Evolutionary conservation across 176 grass and related monocot species (phyloP).

Genomic region (Guadua angustifolia): DNA sequence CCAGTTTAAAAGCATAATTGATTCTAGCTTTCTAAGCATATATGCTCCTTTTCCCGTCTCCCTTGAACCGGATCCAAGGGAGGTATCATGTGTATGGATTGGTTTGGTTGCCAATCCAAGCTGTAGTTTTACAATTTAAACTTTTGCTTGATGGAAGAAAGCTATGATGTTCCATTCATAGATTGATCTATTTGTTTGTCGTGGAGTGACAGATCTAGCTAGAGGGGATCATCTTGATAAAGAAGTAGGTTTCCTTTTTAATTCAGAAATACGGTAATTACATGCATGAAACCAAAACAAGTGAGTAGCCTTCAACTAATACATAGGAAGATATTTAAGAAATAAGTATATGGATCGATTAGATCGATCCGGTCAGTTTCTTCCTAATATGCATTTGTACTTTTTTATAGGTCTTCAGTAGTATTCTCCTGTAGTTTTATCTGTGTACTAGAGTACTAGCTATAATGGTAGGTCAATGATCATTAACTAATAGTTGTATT

Average conservation of each 20-base stretch:
- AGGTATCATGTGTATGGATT: constrained; percentile 21
- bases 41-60: not conserved
- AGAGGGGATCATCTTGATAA: constrained; percentile 17
- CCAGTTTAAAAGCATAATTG: not conserved
- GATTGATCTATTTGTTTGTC: constrained; percentile 50
- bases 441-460: not conserved
- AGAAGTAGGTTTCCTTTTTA: constrained; percentile 25
- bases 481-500: not conserved
- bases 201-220: constrained; percentile 43
- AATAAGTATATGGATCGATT: not conserved
- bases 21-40: constrained; percentile 7
- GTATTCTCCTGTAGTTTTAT: constrained; percentile 1
- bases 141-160: constrained; percentile 27
- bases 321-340: not conserved
- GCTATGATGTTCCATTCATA: constrained; percentile 26
- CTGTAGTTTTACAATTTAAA: not conserved
- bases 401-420: not conserved
- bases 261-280: constrained; percentile 11
- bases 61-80: not conserved
- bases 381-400: constrained; percentile 7
- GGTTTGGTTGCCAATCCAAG: not conserved
- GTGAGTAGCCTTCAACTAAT: not conserved
- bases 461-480: not conserved
- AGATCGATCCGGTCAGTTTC: not conserved
- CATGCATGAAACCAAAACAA: constrained; percentile 36